Conservation (phyloP, 305 asterid species). For the Solanum hybrid region DNA sequence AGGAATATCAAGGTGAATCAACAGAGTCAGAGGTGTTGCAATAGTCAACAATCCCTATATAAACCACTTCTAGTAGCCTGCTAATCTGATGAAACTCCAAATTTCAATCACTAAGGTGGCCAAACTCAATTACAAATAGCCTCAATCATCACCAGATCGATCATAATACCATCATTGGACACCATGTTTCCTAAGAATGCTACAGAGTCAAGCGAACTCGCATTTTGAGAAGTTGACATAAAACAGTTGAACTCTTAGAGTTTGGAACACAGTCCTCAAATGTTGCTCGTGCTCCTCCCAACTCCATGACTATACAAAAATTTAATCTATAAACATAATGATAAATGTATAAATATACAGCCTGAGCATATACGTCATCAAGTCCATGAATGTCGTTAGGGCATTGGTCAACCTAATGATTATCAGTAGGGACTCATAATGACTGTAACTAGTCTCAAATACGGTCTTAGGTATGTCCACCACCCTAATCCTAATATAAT, state of each 20-base stretch:
- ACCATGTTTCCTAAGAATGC: not conserved
- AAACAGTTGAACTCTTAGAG: not conserved
- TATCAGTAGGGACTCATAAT: not conserved
- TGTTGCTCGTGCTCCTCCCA: not conserved
- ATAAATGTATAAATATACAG: not conserved
- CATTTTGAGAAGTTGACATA: not conserved
- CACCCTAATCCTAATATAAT: not conserved
- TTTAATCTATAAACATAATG: no score
- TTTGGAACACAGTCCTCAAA: not conserved
- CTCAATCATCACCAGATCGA: not conserved
- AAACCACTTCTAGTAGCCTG: not conserved
- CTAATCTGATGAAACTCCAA: not conserved
- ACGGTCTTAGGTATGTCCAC: not conserved
- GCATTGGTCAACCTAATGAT: not conserved
- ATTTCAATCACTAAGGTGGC: not conserved
- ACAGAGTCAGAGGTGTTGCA: not conserved
- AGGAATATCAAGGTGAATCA: not conserved
- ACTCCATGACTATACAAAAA: not conserved
- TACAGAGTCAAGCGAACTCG: not conserved
- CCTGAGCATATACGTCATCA: not conserved
- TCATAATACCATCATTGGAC: not conserved
- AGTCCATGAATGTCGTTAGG: not conserved
- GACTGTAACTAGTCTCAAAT: not conserved
- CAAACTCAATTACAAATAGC: not conserved
- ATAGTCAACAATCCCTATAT: not conserved